Conservation (phyloP, 2,329 filamentous ascomycete species). For the Ramichloridium luteum region DNA sequence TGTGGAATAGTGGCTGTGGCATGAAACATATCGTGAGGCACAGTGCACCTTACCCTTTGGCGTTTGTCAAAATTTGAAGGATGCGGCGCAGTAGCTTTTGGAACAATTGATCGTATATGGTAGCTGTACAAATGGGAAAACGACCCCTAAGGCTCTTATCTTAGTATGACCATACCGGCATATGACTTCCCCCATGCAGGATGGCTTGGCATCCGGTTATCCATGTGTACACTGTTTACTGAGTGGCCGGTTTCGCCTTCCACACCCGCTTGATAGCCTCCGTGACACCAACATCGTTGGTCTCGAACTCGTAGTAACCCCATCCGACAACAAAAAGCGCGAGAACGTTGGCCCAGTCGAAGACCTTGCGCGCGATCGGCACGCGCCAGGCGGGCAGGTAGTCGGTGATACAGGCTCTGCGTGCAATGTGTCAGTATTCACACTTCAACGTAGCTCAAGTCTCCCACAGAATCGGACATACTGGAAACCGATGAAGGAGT, state of each 20-base stretch:
- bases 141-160: no score
- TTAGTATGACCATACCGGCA: no score
- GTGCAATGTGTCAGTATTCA: no score
- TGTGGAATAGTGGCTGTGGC: no score
- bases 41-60: no score
- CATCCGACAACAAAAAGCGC: conserved; percentile 72
- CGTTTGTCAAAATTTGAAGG: not conserved
- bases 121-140: conserved; percentile 1
- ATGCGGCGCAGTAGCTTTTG: conserved; percentile 1
- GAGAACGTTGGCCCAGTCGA: conserved; percentile 66
- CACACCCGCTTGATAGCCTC: conserved; percentile 82
- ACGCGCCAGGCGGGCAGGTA: conserved; percentile 68
- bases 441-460: no score
- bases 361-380: conserved; percentile 53
- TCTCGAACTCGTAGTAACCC: conserved; percentile 97
- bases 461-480: no score
- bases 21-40: no score
- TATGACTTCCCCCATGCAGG: no score
- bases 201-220: no score
- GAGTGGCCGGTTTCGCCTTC: conserved; percentile 49
- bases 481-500: conserved; percentile 94
- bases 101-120: not conserved
- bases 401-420: conserved; percentile 65
- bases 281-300: conserved; percentile 89
- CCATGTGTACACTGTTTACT: no score